Evolutionary conservation across 257 asterid species (phyloP).

Genomic region (Cruciata laevipes): DNA sequence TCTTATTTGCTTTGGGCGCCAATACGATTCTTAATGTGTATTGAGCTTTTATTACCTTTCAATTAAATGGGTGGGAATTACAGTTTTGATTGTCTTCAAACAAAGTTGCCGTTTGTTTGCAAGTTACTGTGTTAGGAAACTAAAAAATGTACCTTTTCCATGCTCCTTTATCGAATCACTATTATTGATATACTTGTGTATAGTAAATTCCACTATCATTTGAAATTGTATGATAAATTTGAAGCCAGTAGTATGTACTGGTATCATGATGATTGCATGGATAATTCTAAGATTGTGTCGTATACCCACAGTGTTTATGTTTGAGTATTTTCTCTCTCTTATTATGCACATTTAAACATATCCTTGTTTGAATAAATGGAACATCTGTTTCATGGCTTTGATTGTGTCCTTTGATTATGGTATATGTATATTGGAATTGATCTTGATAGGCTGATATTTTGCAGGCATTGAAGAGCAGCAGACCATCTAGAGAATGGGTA

Average conservation of each 20-base stretch:
- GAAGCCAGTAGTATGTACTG: too few species aligned
- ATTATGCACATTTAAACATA: background rate
- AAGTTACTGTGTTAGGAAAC: background rate
- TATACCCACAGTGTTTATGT: too few species aligned
- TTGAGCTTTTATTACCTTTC: background rate
- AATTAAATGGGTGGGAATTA: background rate
- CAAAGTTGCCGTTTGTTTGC: background rate
- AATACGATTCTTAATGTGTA: background rate
- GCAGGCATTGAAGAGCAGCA: background rate
- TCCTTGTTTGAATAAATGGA: background rate
- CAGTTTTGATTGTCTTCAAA: background rate
- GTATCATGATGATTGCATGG: background rate
- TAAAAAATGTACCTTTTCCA: background rate
- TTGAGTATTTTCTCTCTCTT: background rate
- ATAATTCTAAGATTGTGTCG: too few species aligned
- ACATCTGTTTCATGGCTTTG: background rate
- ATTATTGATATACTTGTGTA: background rate
- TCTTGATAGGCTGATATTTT: background rate
- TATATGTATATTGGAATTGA: background rate
- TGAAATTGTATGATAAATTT: background rate
- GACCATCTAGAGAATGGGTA: conserved; percentile 54
- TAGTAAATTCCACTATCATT: background rate
- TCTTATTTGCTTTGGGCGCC: background rate
- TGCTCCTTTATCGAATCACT: background rate
- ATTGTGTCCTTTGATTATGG: background rate